These are phyloP conservation scores for Stagonosporopsis tanaceti DNA, from an alignment of 2,329 filamentous ascomycete genomes.

Conservation along the genomic window DNA sequence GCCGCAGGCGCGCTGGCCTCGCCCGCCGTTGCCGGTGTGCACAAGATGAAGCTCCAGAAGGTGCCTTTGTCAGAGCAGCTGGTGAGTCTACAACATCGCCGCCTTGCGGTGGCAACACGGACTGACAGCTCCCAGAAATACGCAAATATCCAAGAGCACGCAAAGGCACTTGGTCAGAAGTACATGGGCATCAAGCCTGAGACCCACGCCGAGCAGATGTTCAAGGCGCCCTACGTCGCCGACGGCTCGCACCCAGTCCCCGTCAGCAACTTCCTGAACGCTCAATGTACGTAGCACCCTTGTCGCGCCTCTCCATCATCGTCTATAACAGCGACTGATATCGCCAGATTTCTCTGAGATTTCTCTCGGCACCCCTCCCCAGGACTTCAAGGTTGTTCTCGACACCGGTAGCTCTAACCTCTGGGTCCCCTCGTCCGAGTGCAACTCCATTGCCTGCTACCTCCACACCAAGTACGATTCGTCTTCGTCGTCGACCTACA, in stretches of 20 bases:
- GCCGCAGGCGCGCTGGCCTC: constrained; percentile 82
- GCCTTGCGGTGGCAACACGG: constrained; percentile 16
- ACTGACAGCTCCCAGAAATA: constrained; percentile 65
- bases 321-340: constrained; percentile 27
- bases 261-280: constrained; percentile 97
- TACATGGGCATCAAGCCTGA: constrained; percentile 88
- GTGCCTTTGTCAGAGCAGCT: constrained; percentile 90
- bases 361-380: constrained; percentile 86
- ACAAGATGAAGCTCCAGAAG: constrained; percentile 99
- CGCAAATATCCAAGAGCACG: constrained; percentile 81
- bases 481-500: constrained; percentile 84
- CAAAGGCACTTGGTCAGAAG: constrained; percentile 88
- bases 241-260: constrained; percentile 80
- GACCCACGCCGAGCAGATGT: constrained; percentile 75
- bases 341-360: constrained; percentile 92
- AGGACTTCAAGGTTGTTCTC: constrained; percentile 97
- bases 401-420: constrained; percentile 99
- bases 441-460: constrained; percentile 96
- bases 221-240: constrained; percentile 74
- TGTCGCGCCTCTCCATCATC: background rate
- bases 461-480: constrained; percentile 97
- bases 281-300: constrained; percentile 79
- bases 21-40: constrained; percentile 82
- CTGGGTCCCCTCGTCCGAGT: constrained; percentile 92
- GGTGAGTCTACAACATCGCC: constrained; percentile 62